A percentile compares a stretch with the other conserved stretches of the same genome.
These are phyloP conservation scores for Tribonema minus DNA, from an alignment of 108 stramenopile genomes.

Conservation along the genomic window DNA sequence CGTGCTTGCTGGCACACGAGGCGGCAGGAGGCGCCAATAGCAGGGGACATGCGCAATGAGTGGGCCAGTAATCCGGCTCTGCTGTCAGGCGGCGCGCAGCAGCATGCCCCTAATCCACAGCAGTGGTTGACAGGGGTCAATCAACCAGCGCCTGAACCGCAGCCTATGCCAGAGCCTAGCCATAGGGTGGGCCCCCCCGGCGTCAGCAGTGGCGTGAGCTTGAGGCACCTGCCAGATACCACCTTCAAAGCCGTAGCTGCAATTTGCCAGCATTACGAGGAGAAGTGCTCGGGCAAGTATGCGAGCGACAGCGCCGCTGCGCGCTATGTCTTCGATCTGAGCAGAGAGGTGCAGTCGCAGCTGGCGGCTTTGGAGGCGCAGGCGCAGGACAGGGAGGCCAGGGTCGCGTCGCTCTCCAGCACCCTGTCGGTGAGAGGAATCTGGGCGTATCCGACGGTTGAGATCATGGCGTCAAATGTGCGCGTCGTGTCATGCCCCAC, in stretches of 20 bases:
- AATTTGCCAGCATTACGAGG: conserved; percentile 71
- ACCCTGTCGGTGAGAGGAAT: neutral
- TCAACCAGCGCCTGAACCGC: neutral
- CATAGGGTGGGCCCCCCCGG: conserved; percentile 29
- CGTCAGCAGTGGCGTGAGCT: conserved; percentile 58
- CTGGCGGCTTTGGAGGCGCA: neutral
- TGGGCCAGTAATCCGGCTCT: too few species aligned
- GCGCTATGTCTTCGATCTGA: conserved; percentile 68
- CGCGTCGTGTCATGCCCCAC: too few species aligned
- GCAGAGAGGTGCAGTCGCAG: conserved; percentile 57
- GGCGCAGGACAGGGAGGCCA: neutral
- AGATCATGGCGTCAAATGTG: too few species aligned
- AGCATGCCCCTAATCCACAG: too few species aligned
- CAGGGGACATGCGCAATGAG: too few species aligned
- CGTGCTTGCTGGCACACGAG: too few species aligned
- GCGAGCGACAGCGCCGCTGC: conserved; percentile 66
- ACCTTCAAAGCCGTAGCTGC: conserved; percentile 62
- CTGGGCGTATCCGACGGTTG: too few species aligned
- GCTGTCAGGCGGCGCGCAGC: too few species aligned
- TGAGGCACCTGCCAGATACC: conserved; percentile 61
- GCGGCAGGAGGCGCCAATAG: too few species aligned
- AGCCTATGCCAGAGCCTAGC: neutral
- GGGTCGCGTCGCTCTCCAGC: neutral
- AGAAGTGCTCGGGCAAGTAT: conserved; percentile 67
- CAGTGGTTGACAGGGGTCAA: too few species aligned